Base-by-base conservation (phyloP, 495 filamentous ascomycete species). In the Trichoderma virens region DNA sequence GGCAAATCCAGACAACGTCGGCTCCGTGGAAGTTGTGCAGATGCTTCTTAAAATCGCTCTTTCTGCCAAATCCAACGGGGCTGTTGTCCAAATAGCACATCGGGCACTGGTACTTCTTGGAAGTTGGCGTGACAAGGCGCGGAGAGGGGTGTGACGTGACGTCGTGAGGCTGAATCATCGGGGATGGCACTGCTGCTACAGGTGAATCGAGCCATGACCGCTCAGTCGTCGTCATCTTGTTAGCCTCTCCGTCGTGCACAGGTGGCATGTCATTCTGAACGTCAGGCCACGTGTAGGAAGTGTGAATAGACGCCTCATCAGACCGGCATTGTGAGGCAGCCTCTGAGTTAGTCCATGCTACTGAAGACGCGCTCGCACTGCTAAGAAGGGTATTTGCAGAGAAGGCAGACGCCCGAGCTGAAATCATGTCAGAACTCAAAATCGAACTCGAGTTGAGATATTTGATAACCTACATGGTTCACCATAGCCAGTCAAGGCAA, bases 1-100 rank as follows among this genome's bases (percentile, higher is more conserved):
- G 63, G 63, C 63, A 65, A 28, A 65, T 41, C 63, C 63, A 65
- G 14, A 60, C 23, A 11, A 39, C 30, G 54, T 65, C 54, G 32
- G 63, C 59, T 56, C 54, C 54, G 35, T 65, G 54, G 35, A 65
- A 65, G 32, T 65, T 59, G 54, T 65, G 39, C 4, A 65, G 63
- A 34, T 65, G 63, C 63, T 65, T 65, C 63, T 65, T 65, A 54
- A 65, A 65, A 27, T 65, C 63, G 54, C 63, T 65, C 35, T 65
- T 65, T 27, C 63, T 47, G 51, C 51, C 54, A 27, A 65, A 65
- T 18, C 43, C 63, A 25, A 65, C 63, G 56, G 38, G 54, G 54
- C 38, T 65, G 31, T 54, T 30, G 35, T 65, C 54, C 23, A 65
- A n/a, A 47, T 38, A 59, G 34, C 63, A 65, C 34, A 65, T 39